These are phyloP conservation scores for Nicotiana noctiflora DNA, from an alignment of 257 asterid genomes.

Conservation along the genomic window DNA sequence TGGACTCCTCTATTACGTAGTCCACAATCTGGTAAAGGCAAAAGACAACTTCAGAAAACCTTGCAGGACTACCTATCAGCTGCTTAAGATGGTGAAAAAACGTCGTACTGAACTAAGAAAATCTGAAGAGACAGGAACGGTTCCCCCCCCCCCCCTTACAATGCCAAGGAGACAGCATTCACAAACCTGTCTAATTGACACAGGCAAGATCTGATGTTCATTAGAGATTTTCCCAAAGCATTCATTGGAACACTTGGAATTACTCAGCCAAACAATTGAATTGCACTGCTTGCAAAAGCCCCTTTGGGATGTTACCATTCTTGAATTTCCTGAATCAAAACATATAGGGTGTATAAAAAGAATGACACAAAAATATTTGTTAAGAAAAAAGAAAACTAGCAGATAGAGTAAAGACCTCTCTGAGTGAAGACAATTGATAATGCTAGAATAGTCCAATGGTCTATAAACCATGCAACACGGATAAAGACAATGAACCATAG, in stretches of 20 bases:
- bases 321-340: conserved; percentile 32
- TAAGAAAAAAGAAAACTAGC: neutral
- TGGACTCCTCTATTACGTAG: conserved; percentile 32
- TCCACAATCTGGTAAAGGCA: conserved; percentile 49
- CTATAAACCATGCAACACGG: neutral
- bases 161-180: neutral
- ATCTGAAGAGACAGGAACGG: neutral
- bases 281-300: conserved; percentile 59
- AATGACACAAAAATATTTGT: neutral
- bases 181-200: conserved; percentile 53
- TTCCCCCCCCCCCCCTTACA: neutral
- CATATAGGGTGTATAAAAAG: neutral
- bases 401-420: neutral
- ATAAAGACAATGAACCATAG: neutral
- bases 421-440: neutral
- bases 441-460: neutral
- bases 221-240: conserved; percentile 10
- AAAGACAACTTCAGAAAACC: neutral
- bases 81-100: neutral
- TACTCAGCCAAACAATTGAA: conserved; percentile 56
- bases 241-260: conserved; percentile 36
- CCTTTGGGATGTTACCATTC: conserved; percentile 38
- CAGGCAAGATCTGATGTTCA: conserved; percentile 34
- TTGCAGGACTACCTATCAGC: neutral
- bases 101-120: neutral